These are phyloP conservation scores for Coccomyxa subellipsoidea DNA, from an alignment of 163 green algal genomes.

Conservation along the genomic window DNA sequence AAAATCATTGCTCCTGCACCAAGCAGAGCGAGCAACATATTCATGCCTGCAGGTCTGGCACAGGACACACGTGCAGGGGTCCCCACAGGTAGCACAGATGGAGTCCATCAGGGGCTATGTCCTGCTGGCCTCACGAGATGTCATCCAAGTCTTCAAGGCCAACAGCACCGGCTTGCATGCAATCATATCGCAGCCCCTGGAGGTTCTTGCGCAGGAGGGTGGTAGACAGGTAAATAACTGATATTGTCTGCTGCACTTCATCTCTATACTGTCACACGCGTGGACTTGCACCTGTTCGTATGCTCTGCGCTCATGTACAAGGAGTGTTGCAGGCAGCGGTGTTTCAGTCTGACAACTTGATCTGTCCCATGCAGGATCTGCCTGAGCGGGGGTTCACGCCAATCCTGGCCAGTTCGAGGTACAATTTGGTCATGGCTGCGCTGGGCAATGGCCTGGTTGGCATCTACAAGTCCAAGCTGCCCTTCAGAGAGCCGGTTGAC, in stretches of 20 bases:
- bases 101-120: not conserved
- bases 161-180: not conserved
- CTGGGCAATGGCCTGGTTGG: not conserved
- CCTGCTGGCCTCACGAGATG: not conserved
- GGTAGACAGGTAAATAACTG: not conserved
- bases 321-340: no score
- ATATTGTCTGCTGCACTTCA: no score
- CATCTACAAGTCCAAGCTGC: not conserved
- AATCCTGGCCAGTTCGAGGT: not conserved
- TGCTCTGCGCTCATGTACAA: no score
- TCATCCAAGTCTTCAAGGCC: not conserved
- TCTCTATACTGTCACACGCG: no score
- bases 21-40: no score
- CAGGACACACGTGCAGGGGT: not conserved
- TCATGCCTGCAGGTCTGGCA: not conserved
- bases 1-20: no score
- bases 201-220: not conserved
- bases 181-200: not conserved
- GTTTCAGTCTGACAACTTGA: not conserved
- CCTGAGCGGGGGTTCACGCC: not conserved
- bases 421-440: not conserved
- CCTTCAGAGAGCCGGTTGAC: not conserved
- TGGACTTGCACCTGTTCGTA: no score
- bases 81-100: not conserved
- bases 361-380: not conserved